Evolutionary conservation across 768 basidiomycete genomes (phyloP).

Genomic region (Lactifluus volemus): DNA sequence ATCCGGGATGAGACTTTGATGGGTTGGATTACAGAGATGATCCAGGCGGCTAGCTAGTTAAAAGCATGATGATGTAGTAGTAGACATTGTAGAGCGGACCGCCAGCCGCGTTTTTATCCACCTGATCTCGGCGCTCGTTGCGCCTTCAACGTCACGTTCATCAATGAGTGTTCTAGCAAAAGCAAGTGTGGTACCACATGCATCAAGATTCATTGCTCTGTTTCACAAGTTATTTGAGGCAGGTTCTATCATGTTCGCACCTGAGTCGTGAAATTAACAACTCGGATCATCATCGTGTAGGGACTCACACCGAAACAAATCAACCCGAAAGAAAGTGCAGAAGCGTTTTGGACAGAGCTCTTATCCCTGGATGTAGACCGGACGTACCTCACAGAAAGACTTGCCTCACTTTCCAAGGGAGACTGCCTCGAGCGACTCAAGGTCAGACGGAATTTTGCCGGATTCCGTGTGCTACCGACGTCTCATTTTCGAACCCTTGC

Average conservation of each 20-base stretch:
- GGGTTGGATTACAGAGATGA: conserved; percentile 54
- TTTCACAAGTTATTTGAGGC: conserved; percentile 44
- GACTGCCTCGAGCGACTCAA: conserved; percentile 42
- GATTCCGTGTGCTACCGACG: neutral
- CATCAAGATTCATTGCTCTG: conserved; percentile 39
- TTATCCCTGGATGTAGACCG: conserved; percentile 46
- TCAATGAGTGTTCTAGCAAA: conserved; percentile 1
- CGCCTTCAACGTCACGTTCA: neutral
- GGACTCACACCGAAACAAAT: conserved; percentile 38
- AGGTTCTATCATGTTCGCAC: conserved; percentile 3
- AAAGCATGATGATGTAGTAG: neutral
- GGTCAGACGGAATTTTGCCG: conserved; percentile 29
- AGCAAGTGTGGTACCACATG: conserved; percentile 23
- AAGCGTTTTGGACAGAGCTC: conserved; percentile 45
- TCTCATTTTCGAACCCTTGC: conserved; percentile 17
- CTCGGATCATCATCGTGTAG: conserved; percentile 19
- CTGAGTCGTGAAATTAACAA: neutral
- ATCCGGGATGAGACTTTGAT: conserved; percentile 55
- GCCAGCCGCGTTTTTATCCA: neutral
- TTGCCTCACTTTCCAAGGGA: conserved; percentile 39
- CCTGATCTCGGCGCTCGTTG: neutral
- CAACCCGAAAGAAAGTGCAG: conserved; percentile 34
- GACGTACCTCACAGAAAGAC: conserved; percentile 33
- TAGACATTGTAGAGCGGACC: too few species aligned
- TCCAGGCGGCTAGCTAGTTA: conserved; percentile 30